Base-by-base conservation (phyloP, 2,329 filamentous ascomycete species). In the Trichoderma sp. region DNA sequence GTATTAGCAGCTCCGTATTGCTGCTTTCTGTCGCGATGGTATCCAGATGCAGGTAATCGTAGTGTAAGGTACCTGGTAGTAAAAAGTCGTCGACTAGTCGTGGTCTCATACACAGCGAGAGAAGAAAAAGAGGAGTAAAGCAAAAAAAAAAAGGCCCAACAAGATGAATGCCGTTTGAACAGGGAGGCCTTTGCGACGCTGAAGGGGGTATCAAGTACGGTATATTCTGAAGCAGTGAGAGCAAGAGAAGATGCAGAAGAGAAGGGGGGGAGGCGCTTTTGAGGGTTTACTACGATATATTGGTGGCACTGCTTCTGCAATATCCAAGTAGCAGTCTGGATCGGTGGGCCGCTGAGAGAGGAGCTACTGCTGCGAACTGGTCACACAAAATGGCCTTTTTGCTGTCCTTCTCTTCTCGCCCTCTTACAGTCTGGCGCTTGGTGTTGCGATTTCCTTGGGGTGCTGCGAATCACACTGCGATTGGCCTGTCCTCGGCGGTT, bases 401-500 rank as follows among this genome's bases (percentile, higher is more conserved):
- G 40, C 16, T 43, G 40, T n/a, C 40, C 7, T 16, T 43, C 40
- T 19, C 19, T 43, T 19, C 19, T 56, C 3, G 59, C 37, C 35
- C 57, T 47, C 47, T 49, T n/a, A 13, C 10, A 29, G 35, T 8
- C 35, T 21, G 55, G 19, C 29, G 63, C 40, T 35, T 67, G 63
- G 53, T 57, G 63, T 66, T 57, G 63, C 11, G 53, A 31, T 13
- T 56, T 4, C 11, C 16, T 33, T 43, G n/a, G 11, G 6, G 5
- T 27, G 37, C 33, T 35, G 52, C 53, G 19, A 31, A 65, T 60
- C 47, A 24, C 68, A 61, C 27, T 71, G 73, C 76, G 73, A 77
- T 76, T 78, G 73, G 77, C 69, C 73, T 73, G 68, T 67, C 58
- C 74, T 77, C 77, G 80, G 81, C 81, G 81, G 81, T 76, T 83